Percentiles rank a stretch among this genome's conserved stretches.
Evolutionary conservation across 2,329 filamentous ascomycete species (phyloP).

Genomic region (Fusarium keratoplasticum): DNA sequence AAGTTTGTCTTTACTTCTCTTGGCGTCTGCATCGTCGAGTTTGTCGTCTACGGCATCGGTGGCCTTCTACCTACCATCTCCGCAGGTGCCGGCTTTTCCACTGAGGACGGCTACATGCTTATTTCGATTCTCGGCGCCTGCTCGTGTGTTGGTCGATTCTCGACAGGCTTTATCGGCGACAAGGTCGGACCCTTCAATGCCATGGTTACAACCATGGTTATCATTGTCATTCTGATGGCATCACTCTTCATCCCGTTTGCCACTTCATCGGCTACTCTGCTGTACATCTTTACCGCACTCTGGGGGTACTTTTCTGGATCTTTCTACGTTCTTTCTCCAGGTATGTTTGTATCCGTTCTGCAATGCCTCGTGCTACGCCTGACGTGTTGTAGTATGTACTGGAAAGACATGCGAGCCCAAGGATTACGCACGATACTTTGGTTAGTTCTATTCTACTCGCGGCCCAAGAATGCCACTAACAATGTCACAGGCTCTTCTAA

Average conservation of each 20-base stretch:
- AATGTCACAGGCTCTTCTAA: slow-evolving; percentile 54
- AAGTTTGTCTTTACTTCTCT: slow-evolving; percentile 53
- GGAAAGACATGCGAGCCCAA: slow-evolving; percentile 57
- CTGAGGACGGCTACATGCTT: slow-evolving; percentile 54
- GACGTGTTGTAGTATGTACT: slow-evolving; percentile 51
- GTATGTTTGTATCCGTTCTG: not conserved
- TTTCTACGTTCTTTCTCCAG: slow-evolving; percentile 55
- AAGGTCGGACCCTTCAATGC: slow-evolving; percentile 56
- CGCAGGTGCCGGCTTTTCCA: slow-evolving; percentile 45
- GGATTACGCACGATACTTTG: slow-evolving; percentile 57
- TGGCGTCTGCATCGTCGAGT: slow-evolving; percentile 58
- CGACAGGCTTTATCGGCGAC: slow-evolving; percentile 56
- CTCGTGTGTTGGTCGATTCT: slow-evolving; percentile 55
- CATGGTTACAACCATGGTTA: slow-evolving; percentile 29
- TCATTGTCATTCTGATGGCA: slow-evolving; percentile 53
- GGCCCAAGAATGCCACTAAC: not conserved
- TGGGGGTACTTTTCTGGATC: slow-evolving; percentile 62
- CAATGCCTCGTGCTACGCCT: no score
- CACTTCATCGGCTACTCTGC: slow-evolving; percentile 48
- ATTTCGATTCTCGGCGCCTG: slow-evolving; percentile 57
- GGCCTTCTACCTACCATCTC: slow-evolving; percentile 59
- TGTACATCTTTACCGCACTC: slow-evolving; percentile 57
- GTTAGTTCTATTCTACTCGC: slow-evolving; percentile 14
- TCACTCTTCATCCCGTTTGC: slow-evolving; percentile 58
- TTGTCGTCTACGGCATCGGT: slow-evolving; percentile 60